Conservation (phyloP, 2,329 filamentous ascomycete genomes). For the Curvularia spicifera region DNA sequence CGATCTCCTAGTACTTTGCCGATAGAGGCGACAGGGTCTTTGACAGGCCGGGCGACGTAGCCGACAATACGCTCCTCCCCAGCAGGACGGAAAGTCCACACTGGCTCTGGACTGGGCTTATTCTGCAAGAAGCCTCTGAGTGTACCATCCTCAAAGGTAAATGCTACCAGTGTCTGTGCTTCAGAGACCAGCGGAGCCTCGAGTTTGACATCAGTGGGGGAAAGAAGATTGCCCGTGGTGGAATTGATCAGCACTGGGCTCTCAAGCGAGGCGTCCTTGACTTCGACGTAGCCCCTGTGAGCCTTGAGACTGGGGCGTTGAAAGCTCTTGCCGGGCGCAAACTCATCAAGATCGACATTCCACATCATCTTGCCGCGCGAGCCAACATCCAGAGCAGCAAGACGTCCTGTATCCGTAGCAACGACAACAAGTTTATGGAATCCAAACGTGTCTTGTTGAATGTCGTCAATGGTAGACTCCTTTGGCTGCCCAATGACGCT, state of each 20-base stretch:
- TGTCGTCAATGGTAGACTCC: constrained; percentile 58
- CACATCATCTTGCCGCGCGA: constrained; percentile 77
- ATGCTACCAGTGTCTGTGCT: constrained; percentile 40
- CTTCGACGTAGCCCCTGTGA: constrained; percentile 43
- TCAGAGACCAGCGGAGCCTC: constrained; percentile 21
- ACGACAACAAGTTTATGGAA: constrained; percentile 86
- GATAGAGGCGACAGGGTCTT: constrained; percentile 92
- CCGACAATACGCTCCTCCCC: constrained; percentile 70
- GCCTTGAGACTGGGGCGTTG: constrained; percentile 61
- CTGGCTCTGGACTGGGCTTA: constrained; percentile 31
- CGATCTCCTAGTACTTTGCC: constrained; percentile 91
- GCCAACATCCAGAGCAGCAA: constrained; percentile 81
- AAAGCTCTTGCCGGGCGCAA: constrained; percentile 64
- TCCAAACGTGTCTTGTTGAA: constrained; percentile 78
- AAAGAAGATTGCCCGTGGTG: constrained; percentile 40
- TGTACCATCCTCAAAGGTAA: constrained; percentile 41
- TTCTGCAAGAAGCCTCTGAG: constrained; percentile 42
- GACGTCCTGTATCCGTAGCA: constrained; percentile 77
- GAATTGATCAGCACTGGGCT: constrained; percentile 42
- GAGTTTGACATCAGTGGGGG: constrained; percentile 24
- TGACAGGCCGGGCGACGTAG: constrained; percentile 70
- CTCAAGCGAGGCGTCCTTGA: constrained; percentile 34
- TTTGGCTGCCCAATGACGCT: constrained; percentile 63
- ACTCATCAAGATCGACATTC: constrained; percentile 69
- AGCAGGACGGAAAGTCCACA: constrained; percentile 76